A percentile compares a stretch with the other conserved stretches of the same genome.
phyloP scores from a whole-genome alignment of 768 basidiomycete species.

The Clathrus columnatus region DNA sequence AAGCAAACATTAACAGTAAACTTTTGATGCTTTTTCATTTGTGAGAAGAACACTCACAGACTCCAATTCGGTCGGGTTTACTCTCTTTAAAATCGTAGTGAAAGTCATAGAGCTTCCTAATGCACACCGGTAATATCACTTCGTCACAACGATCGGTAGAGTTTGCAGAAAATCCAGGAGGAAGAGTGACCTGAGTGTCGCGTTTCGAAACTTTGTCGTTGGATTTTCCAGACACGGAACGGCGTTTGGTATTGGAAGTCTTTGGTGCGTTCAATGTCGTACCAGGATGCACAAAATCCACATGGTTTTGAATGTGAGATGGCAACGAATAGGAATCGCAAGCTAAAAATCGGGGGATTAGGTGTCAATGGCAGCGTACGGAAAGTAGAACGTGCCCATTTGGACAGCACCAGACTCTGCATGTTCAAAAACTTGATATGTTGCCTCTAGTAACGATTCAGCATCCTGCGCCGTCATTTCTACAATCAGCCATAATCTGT shows the following conservation, averaged over 20 bases:
- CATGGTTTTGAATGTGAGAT: conserved; percentile 13
- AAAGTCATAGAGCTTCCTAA: conserved; percentile 49
- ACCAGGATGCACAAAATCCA: conserved; percentile 15
- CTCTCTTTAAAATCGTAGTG: conserved; percentile 31
- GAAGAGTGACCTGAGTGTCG: too few species aligned
- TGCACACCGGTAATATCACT: conserved; percentile 48
- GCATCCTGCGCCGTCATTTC: conserved; percentile 33
- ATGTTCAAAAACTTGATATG: conserved; percentile 37
- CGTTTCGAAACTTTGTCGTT: too few species aligned
- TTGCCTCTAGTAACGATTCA: conserved; percentile 30
- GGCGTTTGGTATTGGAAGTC: too few species aligned
- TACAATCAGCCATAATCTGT: conserved; percentile 28
- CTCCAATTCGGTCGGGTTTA: too few species aligned
- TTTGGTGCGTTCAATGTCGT: too few species aligned
- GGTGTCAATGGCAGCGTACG: too few species aligned
- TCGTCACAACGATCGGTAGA: conserved; percentile 26
- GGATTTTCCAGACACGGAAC: too few species aligned
- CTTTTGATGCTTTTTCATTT: neutral
- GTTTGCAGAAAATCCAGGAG: too few species aligned
- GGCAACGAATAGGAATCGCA: conserved; percentile 16
- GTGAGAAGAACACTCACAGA: too few species aligned
- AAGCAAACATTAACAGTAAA: neutral
- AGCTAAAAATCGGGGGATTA: neutral
- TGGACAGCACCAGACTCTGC: conserved; percentile 29
- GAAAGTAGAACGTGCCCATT: too few species aligned